Evolutionary conservation across 805 yeast species (phyloP).

Genomic region (Candida takata): DNA sequence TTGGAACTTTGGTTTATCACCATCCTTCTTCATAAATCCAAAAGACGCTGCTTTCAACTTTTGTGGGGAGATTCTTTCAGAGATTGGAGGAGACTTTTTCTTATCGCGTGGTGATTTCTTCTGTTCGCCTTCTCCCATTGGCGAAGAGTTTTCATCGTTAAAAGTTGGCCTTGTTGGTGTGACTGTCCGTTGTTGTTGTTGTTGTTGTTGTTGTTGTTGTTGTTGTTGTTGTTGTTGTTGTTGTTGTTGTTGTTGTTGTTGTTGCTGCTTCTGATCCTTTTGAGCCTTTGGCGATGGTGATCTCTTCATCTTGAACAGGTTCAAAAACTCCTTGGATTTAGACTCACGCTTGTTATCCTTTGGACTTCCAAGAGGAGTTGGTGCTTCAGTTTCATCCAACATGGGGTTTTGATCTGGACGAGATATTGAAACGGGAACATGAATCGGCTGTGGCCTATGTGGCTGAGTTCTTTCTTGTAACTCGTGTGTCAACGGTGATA

Average conservation of each 20-base stretch:
- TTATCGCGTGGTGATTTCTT: neutral
- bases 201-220: no score
- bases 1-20: conserved; percentile 3
- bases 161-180: conserved; percentile 6
- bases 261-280: conserved; percentile 11
- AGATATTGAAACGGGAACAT: neutral
- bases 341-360: conserved; percentile 10
- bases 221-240: no score
- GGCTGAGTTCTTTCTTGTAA: conserved; percentile 1
- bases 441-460: conserved; percentile 2
- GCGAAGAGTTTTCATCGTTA: conserved; percentile 11
- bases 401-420: conserved; percentile 1
- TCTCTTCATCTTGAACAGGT: conserved; percentile 23
- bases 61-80: conserved; percentile 5
- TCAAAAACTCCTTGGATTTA: conserved; percentile 22
- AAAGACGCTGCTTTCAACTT: conserved; percentile 9
- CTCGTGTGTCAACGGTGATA: conserved; percentile 11
- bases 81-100: conserved; percentile 1
- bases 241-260: no score
- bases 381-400: conserved; percentile 7
- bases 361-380: conserved; percentile 5
- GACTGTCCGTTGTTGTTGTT: neutral
- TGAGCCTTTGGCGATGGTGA: conserved; percentile 16
- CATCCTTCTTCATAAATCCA: conserved; percentile 6
- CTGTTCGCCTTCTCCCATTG: neutral